Conservation (phyloP, 768 basidiomycete genomes). For the Kwoniella dendrophila region DNA sequence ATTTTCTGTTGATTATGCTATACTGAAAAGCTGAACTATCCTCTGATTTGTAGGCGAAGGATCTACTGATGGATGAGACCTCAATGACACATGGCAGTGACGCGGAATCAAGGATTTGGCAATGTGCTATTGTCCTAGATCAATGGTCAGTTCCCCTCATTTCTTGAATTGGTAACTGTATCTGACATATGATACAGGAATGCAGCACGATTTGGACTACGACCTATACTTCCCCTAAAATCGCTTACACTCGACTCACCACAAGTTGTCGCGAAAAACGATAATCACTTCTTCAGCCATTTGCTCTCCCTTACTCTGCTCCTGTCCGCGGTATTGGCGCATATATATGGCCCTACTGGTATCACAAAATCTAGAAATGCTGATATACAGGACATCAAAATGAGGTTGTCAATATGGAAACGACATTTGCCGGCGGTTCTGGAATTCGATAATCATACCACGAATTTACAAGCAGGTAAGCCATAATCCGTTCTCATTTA, state of each 20-base stretch:
- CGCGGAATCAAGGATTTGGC: constrained; percentile 22
- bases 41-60: constrained; percentile 29
- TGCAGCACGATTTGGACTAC: constrained; percentile 19
- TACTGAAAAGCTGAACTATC: no score
- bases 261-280: not conserved
- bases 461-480: constrained; percentile 14
- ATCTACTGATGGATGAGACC: constrained; percentile 25
- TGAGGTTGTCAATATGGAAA: constrained; percentile 13
- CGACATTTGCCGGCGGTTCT: constrained; percentile 7
- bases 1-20: not conserved
- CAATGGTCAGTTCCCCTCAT: constrained; percentile 17
- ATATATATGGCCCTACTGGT: constrained; percentile 22
- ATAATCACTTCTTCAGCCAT: constrained; percentile 8
- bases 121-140: constrained; percentile 26
- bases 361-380: constrained; percentile 13
- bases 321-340: constrained; percentile 4
- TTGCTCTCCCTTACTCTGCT: constrained; percentile 9
- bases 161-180: not conserved
- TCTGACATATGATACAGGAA: constrained; percentile 10
- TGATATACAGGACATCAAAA: constrained; percentile 14
- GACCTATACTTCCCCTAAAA: constrained; percentile 13
- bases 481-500: not conserved
- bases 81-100: not conserved
- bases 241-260: not conserved
- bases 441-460: constrained; percentile 13